Conservation (phyloP, 352 stramenopile genomes). For the Phytopythium helicoides region DNA sequence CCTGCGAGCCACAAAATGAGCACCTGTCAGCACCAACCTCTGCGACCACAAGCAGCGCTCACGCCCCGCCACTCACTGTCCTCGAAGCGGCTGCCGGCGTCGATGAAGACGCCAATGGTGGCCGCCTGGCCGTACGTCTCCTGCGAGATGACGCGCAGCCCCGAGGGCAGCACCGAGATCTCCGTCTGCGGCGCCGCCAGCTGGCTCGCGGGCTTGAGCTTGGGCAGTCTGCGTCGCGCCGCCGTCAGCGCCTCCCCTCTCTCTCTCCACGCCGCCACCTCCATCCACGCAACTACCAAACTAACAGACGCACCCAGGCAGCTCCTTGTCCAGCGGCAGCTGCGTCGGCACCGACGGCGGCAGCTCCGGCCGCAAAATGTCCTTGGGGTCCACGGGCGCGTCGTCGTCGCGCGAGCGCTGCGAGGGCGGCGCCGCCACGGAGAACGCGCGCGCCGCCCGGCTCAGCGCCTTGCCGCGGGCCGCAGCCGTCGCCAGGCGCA, state of each 20-base stretch:
- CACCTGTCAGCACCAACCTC: neutral
- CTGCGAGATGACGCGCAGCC: conserved; percentile 95
- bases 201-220: conserved; percentile 83
- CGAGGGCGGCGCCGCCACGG: conserved; percentile 14
- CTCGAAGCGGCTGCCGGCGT: conserved; percentile 89
- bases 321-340: conserved; percentile 55
- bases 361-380: conserved; percentile 56
- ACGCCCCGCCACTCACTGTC: conserved; percentile 24
- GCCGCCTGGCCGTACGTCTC: conserved; percentile 95
- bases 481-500: neutral
- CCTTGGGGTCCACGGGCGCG: conserved; percentile 28
- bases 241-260: no score
- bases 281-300: no score
- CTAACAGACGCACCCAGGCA: conserved; percentile 47
- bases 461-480: neutral
- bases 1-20: conserved; percentile 27
- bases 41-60: no score
- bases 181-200: conserved; percentile 87
- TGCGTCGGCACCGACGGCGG: conserved; percentile 37
- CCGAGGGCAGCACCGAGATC: conserved; percentile 92
- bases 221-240: conserved; percentile 43
- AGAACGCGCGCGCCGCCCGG: conserved; percentile 33
- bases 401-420: conserved; percentile 15
- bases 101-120: conserved; percentile 93
- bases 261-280: no score